These are phyloP conservation scores for Metschnikowia cubensis DNA, from an alignment of 805 yeast genomes.

Conservation along the genomic window DNA sequence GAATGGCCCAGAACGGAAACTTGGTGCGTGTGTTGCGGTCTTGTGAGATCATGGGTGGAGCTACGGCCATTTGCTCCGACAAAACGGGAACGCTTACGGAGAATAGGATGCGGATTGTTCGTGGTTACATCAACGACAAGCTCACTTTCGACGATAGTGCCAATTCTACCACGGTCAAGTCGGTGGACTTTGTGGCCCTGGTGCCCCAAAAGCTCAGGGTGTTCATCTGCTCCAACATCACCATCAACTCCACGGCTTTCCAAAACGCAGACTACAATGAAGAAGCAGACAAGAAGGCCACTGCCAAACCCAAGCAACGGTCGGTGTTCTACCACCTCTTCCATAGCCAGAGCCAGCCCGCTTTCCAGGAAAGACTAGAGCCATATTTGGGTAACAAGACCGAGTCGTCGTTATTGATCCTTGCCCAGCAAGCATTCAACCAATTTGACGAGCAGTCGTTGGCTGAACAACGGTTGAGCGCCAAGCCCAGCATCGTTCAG, in stretches of 20 bases:
- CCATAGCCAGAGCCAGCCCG: conserved; percentile 11
- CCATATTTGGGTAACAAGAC: conserved; percentile 89
- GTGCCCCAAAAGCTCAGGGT: conserved; percentile 22
- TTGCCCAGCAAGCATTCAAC: conserved; percentile 58
- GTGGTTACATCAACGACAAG: conserved; percentile 42
- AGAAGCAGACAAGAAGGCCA: conserved; percentile 23
- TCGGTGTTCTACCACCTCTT: conserved; percentile 28
- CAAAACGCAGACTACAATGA: conserved; percentile 53
- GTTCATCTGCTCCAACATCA: conserved; percentile 50
- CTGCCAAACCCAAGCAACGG: conserved; percentile 26
- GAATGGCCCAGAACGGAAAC: conserved; percentile 96
- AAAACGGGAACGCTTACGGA: conserved; percentile 95
- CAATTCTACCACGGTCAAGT: conserved; percentile 24
- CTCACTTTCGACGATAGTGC: conserved; percentile 44
- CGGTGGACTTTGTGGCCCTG: conserved; percentile 20
- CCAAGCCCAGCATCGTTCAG: conserved; percentile 47
- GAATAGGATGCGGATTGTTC: conserved; percentile 86
- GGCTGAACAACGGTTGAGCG: conserved; percentile 32
- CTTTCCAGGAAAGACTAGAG: conserved; percentile 32
- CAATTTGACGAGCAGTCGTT: conserved; percentile 42
- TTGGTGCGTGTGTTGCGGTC: conserved; percentile 89
- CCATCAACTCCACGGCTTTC: conserved; percentile 86
- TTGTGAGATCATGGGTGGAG: conserved; percentile 99
- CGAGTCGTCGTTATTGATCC: conserved; percentile 77
- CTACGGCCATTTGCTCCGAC: conserved; percentile 95